These are phyloP conservation scores for Aspergillus steynii DNA, from an alignment of 495 filamentous ascomycete species.

Conservation along the genomic window DNA sequence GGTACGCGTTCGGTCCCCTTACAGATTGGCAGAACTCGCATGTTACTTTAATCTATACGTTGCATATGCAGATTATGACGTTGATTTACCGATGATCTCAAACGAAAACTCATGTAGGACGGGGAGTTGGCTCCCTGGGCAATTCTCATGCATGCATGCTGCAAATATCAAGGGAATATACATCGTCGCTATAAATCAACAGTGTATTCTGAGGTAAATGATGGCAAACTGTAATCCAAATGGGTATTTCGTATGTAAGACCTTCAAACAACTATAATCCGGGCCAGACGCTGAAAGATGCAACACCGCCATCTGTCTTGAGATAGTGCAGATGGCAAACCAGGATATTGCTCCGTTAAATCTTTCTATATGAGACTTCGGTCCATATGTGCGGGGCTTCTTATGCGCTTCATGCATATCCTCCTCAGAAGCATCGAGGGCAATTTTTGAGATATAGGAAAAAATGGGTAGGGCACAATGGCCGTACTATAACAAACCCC, in stretches of 20 bases:
- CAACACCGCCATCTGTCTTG: constrained; percentile 1
- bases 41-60: no score
- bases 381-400: constrained; percentile 1
- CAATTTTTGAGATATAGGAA: neutral
- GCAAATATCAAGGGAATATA: neutral
- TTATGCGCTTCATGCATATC: constrained; percentile 1
- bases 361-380: constrained; percentile 16
- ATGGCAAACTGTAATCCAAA: constrained; percentile 5
- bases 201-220: neutral
- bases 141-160: neutral
- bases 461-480: neutral
- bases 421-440: neutral
- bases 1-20: neutral
- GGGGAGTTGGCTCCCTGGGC: neutral
- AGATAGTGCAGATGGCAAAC: constrained; percentile 11
- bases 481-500: neutral
- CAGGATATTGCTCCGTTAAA: constrained; percentile 6
- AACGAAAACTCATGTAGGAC: neutral
- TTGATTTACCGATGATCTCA: neutral
- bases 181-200: neutral
- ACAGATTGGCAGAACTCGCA: no score
- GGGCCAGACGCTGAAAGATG: constrained; percentile 15
- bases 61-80: no score
- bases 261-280: constrained; percentile 9
- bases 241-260: constrained; percentile 17